phyloP scores from a whole-genome alignment of 495 filamentous ascomycete genomes.

The Trichoderma orchidacearum region DNA sequence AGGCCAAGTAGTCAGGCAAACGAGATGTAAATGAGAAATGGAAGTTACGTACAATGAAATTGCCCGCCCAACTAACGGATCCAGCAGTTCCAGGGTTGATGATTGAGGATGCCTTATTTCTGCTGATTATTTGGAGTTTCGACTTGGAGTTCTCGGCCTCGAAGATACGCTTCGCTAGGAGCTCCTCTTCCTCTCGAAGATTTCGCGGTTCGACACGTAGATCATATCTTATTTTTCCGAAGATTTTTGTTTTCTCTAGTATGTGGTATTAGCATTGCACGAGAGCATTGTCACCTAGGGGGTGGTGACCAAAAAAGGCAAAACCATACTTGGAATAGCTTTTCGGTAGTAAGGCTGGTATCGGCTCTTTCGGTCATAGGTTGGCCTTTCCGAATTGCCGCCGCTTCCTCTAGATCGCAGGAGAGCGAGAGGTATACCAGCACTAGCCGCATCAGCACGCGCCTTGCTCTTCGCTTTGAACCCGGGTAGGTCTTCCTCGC shows the following conservation, averaged over 20 bases:
- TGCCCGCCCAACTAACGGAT: constrained; percentile 29
- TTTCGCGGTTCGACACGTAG: constrained; percentile 62
- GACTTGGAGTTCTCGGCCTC: constrained; percentile 51
- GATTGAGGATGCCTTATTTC: constrained; percentile 19
- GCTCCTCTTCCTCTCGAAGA: constrained; percentile 54
- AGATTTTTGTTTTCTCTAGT: constrained; percentile 67
- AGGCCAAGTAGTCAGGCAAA: neutral
- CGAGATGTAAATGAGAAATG: constrained; percentile 5
- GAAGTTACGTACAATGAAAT: constrained; percentile 52
- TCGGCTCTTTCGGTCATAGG: constrained; percentile 38
- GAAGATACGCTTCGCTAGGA: constrained; percentile 45
- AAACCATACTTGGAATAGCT: constrained; percentile 74
- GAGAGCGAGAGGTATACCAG: constrained; percentile 35
- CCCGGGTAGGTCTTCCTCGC: constrained; percentile 78
- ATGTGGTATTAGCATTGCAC: neutral
- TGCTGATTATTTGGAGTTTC: constrained; percentile 32
- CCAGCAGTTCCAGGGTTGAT: constrained; percentile 37
- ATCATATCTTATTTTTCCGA: constrained; percentile 61
- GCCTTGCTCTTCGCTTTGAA: constrained; percentile 47
- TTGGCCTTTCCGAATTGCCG: constrained; percentile 20
- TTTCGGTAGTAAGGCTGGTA: constrained; percentile 59
- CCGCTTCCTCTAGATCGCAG: constrained; percentile 24
- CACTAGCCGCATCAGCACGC: constrained; percentile 30
- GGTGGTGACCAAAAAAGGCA: constrained; percentile 10
- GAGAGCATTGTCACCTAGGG: neutral